Base-by-base conservation (phyloP, 192 early-diverging fungal genomes). In the Chytriomyces sp. region DNA sequence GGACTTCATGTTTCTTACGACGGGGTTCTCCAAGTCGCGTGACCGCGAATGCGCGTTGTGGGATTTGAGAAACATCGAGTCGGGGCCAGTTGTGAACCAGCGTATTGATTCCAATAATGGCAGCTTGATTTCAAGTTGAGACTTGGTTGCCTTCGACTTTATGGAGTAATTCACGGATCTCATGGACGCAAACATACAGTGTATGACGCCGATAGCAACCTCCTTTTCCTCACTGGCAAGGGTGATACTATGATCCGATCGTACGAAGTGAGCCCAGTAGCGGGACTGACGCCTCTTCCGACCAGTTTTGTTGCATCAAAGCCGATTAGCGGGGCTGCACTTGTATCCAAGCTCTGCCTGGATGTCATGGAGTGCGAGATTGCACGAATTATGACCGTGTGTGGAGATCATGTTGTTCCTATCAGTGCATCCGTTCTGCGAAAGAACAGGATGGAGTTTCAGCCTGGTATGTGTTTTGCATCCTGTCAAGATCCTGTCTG, bases 391-490 rank as follows among this genome's bases (percentile, higher is more conserved):
- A 76, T 86, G 28, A 66, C 75, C 32, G 44, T 89, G 54, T 19
- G 65, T n/a, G 30, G 17, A 6, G 67, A 74, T 31, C 87, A 81
- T 49, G 79, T 82, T n/a, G 75, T 95, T 14, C 94, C 93, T 4
- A 76, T 96, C 33, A 78, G 82, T 7, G 88, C 85, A 38, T 75
- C 85, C 25, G 85, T 93, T 3, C 92, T 91, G 0, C 82, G 92
- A 72, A 89, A 90, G 76, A 77, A 81, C 26, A 91, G 93, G 68
- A 77, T 90, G 7, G 94, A 94, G 56, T 96, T 94, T 68, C 91
- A 94, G 31, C 5, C 34, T 1, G 68, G 66, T 69, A 22, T 2
- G 63, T 65, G 17, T 52, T 17, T 1, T 22, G n/a, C n/a, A n/a
- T n/a, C n/a, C 33, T 31, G 22, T 26, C 7, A 30, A 28, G 2